Evolutionary conservation across 2,329 filamentous ascomycete species (phyloP).

Genomic region (Ophiognomonia clavigignenti-juglandacearum): DNA sequence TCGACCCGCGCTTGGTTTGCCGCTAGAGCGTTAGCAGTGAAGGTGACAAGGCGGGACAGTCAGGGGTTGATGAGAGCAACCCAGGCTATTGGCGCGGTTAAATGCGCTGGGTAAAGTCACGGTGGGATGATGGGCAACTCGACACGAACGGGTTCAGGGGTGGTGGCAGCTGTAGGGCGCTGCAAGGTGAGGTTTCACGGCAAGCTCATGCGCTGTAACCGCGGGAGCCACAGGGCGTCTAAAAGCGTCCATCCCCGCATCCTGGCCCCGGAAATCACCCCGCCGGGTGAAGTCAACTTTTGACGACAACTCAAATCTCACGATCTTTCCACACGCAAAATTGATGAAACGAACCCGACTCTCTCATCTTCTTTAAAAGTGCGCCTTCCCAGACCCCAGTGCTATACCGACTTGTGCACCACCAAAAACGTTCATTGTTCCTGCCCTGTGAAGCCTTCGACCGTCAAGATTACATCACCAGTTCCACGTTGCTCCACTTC

Average conservation of each 20-base stretch:
- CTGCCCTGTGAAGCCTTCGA: neutral
- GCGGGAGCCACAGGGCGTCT: neutral
- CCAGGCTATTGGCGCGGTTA: constrained; percentile 27
- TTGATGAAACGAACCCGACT: no score
- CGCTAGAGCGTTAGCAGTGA: no score
- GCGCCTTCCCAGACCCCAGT: no score
- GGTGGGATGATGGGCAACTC: no score
- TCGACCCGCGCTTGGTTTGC: no score
- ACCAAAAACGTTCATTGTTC: neutral
- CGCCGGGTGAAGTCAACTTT: neutral
- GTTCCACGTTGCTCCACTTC: neutral
- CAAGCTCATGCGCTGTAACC: neutral
- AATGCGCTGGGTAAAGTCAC: constrained; percentile 24
- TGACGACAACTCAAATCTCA: no score
- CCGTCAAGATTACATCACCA: constrained; percentile 9
- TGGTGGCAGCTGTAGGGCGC: constrained; percentile 17
- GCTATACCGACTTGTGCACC: neutral
- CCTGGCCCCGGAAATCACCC: neutral
- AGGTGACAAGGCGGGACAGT: no score
- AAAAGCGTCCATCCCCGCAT: neutral
- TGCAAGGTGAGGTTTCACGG: constrained; percentile 13
- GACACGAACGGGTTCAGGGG: neutral
- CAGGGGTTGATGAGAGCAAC: no score
- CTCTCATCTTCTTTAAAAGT: no score
- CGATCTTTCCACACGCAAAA: no score